Conservation (phyloP, 1,284 basidiomycete species). For the Porogramme epimiltina region DNA sequence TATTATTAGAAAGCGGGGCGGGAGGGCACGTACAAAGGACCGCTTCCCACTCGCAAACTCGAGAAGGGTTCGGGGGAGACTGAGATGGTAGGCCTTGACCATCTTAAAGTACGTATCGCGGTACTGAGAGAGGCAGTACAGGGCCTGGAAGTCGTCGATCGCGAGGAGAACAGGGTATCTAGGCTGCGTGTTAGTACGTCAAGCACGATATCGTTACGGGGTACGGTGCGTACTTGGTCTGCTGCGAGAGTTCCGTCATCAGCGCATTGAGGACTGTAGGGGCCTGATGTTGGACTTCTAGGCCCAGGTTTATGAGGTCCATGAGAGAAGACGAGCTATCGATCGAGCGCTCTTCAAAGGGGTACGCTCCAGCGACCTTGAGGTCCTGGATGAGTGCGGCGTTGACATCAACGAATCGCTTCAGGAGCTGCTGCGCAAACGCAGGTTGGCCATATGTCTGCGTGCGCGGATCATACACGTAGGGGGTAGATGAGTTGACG, state of each 20-base stretch:
- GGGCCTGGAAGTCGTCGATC: conserved; percentile 84
- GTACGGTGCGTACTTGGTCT: conserved; percentile 49
- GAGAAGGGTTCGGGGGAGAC: conserved; percentile 76
- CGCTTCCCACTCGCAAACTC: conserved; percentile 76
- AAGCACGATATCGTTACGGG: background rate
- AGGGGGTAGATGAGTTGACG: conserved; percentile 79
- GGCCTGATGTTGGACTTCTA: conserved; percentile 56
- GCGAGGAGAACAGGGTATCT: conserved; percentile 81
- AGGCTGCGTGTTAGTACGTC: background rate
- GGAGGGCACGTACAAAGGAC: conserved; percentile 55
- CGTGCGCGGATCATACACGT: conserved; percentile 75
- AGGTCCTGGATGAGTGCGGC: conserved; percentile 41
- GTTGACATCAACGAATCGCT: conserved; percentile 62
- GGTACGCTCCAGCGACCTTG: conserved; percentile 40
- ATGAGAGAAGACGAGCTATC: conserved; percentile 51
- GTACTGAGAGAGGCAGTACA: conserved; percentile 74
- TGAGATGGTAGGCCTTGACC: conserved; percentile 82
- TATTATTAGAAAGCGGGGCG: conserved; percentile 1
- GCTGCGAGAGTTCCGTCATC: conserved; percentile 66
- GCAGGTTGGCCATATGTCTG: conserved; percentile 81
- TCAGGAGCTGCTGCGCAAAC: conserved; percentile 61
- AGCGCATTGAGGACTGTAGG: conserved; percentile 68
- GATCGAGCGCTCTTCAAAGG: conserved; percentile 50
- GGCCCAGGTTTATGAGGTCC: conserved; percentile 62
- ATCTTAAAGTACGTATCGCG: conserved; percentile 75